A percentile compares a stretch with the other conserved stretches of the same genome.
These are phyloP conservation scores for Corynascus novoguineensis DNA, from an alignment of 495 filamentous ascomycete genomes.

Conservation along the genomic window DNA sequence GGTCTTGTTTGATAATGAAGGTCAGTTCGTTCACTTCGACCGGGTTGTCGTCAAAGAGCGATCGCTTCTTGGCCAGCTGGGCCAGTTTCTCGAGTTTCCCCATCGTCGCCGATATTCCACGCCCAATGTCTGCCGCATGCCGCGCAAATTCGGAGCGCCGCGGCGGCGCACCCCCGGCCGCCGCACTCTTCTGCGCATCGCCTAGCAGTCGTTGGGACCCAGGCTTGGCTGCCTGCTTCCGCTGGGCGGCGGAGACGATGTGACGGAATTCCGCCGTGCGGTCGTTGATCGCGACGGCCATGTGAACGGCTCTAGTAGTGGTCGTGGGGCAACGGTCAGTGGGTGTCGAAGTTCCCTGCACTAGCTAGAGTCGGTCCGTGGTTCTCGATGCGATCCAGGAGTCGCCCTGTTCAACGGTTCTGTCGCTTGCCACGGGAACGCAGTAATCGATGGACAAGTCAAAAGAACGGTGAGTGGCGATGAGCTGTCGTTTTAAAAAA, in stretches of 20 bases:
- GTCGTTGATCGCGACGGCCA: conserved; percentile 83
- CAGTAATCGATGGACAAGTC: too few species aligned
- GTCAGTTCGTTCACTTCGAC: conserved; percentile 83
- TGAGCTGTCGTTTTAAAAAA: too few species aligned
- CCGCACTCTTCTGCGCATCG: conserved; percentile 62
- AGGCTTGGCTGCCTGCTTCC: conserved; percentile 62
- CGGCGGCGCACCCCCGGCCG: conserved; percentile 56
- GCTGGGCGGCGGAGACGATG: conserved; percentile 79
- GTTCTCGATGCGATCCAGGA: background rate
- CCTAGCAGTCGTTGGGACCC: conserved; percentile 72
- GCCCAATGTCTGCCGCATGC: conserved; percentile 80
- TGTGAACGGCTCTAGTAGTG: conserved; percentile 20
- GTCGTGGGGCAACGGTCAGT: background rate
- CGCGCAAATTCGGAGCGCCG: conserved; percentile 76
- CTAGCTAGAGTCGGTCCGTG: too few species aligned
- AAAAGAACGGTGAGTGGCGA: too few species aligned
- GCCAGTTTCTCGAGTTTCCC: conserved; percentile 89
- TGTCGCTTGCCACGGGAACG: background rate
- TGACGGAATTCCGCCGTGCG: conserved; percentile 90
- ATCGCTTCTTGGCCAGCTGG: conserved; percentile 92
- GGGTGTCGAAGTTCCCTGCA: too few species aligned
- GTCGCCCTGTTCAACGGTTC: background rate
- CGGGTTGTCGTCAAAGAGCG: conserved; percentile 92
- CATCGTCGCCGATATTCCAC: conserved; percentile 86
- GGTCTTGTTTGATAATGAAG: conserved; percentile 91